phyloP scores from a whole-genome alignment of 2,329 filamentous ascomycete species.

The Penicillium sp. region DNA sequence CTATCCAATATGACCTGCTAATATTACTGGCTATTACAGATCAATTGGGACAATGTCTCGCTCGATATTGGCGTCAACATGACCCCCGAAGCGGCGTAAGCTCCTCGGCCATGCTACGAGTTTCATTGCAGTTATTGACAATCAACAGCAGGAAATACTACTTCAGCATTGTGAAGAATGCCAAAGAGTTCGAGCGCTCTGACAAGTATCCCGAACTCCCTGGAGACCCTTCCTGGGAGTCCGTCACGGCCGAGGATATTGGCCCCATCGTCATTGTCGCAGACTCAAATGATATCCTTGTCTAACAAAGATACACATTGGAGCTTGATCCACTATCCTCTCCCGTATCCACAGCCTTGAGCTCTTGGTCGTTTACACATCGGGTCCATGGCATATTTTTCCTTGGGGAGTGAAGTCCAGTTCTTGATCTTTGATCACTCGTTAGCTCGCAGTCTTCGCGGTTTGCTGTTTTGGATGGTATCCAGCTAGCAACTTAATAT shows the following conservation, averaged over 20 bases:
- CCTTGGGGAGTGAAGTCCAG: background rate
- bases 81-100: background rate
- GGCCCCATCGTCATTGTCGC: background rate
- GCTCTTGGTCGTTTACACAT: background rate
- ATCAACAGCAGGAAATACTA: background rate
- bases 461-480: background rate
- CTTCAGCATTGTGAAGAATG: background rate
- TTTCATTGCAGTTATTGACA: no score
- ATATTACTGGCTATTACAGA: background rate
- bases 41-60: background rate
- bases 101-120: background rate
- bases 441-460: background rate
- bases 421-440: no score
- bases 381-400: background rate
- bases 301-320: background rate
- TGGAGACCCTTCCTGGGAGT: background rate
- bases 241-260: background rate
- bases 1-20: background rate
- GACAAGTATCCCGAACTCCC: background rate
- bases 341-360: no score
- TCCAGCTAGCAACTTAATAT: background rate
- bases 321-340: background rate
- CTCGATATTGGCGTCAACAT: background rate
- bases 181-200: background rate
- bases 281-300: background rate